Percentiles rank a stretch among this genome's conserved stretches.
phyloP scores from a whole-genome alignment of 1,139 yeast genomes.

The Kodamaea ohmeri region DNA sequence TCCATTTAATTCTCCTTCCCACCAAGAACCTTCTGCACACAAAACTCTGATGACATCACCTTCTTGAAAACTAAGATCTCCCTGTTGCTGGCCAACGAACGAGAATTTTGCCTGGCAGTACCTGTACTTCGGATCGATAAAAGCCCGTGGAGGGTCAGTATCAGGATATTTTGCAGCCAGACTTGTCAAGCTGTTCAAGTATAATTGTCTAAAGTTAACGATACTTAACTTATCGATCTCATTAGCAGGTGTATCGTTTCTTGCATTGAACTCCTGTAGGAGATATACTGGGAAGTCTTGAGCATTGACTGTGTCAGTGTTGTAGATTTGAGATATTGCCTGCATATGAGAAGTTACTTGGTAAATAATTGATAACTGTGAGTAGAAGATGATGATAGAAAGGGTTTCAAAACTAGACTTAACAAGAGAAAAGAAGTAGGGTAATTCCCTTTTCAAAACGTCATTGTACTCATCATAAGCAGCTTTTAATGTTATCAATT shows the following conservation, averaged over 20 bases:
- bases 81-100: slow-evolving; percentile 31
- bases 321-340: slow-evolving; percentile 15
- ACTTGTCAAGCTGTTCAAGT: slow-evolving; percentile 14
- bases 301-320: slow-evolving; percentile 11
- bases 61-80: slow-evolving; percentile 48
- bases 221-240: slow-evolving; percentile 21
- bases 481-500: slow-evolving; percentile 24
- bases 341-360: slow-evolving; percentile 23
- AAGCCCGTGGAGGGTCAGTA: slow-evolving; percentile 2
- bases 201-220: slow-evolving; percentile 23
- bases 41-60: slow-evolving; percentile 51
- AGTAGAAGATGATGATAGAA: slow-evolving; percentile 28
- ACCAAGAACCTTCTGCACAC: slow-evolving; percentile 51
- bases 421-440: slow-evolving; percentile 33
- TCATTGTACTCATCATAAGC: slow-evolving; percentile 32
- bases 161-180: slow-evolving; percentile 2
- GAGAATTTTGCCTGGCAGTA: slow-evolving; percentile 34
- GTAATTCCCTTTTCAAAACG: slow-evolving; percentile 37
- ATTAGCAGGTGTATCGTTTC: slow-evolving; percentile 16
- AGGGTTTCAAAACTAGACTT: slow-evolving; percentile 25
- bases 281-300: slow-evolving; percentile 12
- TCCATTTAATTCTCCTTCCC: slow-evolving; percentile 56
- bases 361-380: slow-evolving; percentile 29
- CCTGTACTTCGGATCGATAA: slow-evolving; percentile 6
- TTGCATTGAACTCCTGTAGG: slow-evolving; percentile 13